Percentiles rank a stretch among this genome's conserved stretches.
Evolutionary conservation across 106 monocot species (phyloP).

Genomic region (Dioscorea zingiberensis): DNA sequence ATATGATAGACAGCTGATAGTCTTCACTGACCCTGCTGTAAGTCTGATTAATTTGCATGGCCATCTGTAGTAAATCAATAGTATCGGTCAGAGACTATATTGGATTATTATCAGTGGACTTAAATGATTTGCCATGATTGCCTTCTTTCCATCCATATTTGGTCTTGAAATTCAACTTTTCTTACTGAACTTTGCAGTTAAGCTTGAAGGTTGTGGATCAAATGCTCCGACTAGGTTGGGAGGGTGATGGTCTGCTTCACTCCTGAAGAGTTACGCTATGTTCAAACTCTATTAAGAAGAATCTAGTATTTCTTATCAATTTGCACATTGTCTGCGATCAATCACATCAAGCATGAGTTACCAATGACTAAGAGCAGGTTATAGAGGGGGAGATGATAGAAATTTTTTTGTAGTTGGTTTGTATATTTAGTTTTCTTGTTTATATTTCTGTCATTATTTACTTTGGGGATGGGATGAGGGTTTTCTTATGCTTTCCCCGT

Average conservation of each 20-base stretch:
- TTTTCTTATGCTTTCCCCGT: no score
- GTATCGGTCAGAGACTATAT: no score
- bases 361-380: background rate
- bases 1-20: slow-evolving; percentile 72
- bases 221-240: slow-evolving; percentile 96
- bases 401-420: no score
- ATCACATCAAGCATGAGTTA: no score
- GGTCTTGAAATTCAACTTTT: no score
- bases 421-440: no score
- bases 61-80: background rate
- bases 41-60: slow-evolving; percentile 16
- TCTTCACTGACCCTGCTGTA: slow-evolving; percentile 87
- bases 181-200: slow-evolving; percentile 39
- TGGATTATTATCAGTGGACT: no score
- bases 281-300: background rate
- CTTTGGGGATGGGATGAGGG: no score
- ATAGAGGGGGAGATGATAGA: background rate
- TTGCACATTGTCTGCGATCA: background rate
- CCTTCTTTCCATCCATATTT: no score
- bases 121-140: no score
- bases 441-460: no score
- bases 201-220: slow-evolving; percentile 99
- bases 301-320: background rate
- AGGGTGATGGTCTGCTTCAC: slow-evolving; percentile 76
- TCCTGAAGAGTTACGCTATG: slow-evolving; percentile 26